Conservation (phyloP, 2,329 filamentous ascomycete genomes). For the Colletotrichum viniferum region DNA sequence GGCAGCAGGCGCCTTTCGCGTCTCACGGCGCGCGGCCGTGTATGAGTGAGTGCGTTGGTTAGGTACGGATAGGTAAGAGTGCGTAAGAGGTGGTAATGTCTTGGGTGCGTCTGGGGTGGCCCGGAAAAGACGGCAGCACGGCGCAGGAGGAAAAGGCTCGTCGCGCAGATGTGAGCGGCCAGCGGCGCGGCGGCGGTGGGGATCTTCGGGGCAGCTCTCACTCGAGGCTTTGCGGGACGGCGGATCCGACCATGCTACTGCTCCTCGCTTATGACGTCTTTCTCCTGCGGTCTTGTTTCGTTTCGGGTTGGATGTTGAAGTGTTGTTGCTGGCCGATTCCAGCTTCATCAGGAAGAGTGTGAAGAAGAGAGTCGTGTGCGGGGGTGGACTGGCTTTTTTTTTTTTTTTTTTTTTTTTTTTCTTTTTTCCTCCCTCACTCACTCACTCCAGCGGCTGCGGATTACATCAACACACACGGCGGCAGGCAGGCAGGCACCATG, state of each 20-base stretch:
- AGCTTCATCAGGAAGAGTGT: background rate
- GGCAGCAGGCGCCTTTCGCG: background rate
- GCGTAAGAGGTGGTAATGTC: background rate
- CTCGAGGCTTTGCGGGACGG: background rate
- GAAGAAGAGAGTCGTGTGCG: background rate
- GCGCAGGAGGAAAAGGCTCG: background rate
- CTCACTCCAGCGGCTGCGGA: background rate
- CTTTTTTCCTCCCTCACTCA: background rate
- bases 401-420: background rate
- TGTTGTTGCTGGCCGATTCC: background rate
- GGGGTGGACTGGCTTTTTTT: background rate
- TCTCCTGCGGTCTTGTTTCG: background rate
- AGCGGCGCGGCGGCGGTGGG: background rate
- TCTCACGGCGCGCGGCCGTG: background rate
- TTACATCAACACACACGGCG: constrained; percentile 8
- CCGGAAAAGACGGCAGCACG: background rate
- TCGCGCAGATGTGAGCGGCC: background rate
- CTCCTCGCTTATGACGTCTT: background rate
- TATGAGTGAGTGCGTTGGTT: background rate
- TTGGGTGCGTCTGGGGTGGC: background rate
- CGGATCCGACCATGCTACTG: background rate
- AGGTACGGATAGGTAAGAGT: background rate
- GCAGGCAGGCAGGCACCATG: too few relatives aligned
- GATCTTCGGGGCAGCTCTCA: background rate
- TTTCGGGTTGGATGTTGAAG: background rate